A percentile compares a stretch with the other conserved stretches of the same genome.
These are phyloP conservation scores for Pseudognaphalium luteoalbum DNA, from an alignment of 129 eudicot species.

Conservation along the genomic window DNA sequence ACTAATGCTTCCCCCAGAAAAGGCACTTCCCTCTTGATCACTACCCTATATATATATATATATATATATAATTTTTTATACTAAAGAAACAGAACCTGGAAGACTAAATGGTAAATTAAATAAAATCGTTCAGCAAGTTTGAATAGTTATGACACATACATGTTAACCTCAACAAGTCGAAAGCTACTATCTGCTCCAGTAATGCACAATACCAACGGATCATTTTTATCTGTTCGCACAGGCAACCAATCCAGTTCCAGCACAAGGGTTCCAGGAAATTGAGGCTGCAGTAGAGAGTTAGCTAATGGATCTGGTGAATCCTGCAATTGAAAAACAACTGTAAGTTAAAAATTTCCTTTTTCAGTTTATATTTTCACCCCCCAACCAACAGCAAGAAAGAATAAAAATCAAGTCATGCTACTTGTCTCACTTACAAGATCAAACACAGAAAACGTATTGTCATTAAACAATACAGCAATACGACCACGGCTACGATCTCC, in stretches of 20 bases:
- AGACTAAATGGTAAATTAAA: not conserved
- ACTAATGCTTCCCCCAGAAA: no score
- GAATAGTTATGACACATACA: constrained; percentile 52
- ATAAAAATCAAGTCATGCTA: constrained; percentile 14
- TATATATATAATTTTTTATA: no score
- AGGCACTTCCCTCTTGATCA: no score
- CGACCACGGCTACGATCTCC: constrained; percentile 99
- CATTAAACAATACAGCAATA: constrained; percentile 84
- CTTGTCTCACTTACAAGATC: constrained; percentile 79
- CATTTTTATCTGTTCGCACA: constrained; percentile 73
- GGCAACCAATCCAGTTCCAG: constrained; percentile 98
- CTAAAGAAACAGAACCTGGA: constrained; percentile 6
- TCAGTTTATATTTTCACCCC: constrained; percentile 3
- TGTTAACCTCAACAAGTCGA: constrained; percentile 82
- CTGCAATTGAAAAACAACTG: constrained; percentile 43
- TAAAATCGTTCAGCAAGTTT: constrained; percentile 3
- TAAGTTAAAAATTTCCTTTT: not conserved
- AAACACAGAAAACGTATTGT: constrained; percentile 88
- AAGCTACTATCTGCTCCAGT: constrained; percentile 99
- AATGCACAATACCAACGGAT: constrained; percentile 88
- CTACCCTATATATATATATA: no score
- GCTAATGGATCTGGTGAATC: constrained; percentile 95
- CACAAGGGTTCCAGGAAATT: constrained; percentile 90
- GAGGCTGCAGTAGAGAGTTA: constrained; percentile 91
- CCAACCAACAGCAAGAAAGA: constrained; percentile 13